phyloP scores from a whole-genome alignment of 805 yeast genomes.

The Groenewaldozyma tartarivorans region DNA sequence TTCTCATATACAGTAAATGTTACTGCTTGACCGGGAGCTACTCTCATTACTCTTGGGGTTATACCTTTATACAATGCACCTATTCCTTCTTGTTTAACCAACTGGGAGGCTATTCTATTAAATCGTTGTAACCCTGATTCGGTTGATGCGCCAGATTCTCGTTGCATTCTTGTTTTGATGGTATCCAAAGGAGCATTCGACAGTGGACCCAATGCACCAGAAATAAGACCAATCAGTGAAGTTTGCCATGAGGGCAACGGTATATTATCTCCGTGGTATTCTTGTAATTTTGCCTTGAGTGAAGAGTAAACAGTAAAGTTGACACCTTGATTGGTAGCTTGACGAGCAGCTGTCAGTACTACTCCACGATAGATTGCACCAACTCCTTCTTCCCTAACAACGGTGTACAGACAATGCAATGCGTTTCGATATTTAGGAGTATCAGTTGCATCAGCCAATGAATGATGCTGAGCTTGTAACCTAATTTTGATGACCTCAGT shows the following conservation, averaged over 20 bases:
- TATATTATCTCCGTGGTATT: conserved; percentile 41
- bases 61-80: conserved; percentile 91
- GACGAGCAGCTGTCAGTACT: conserved; percentile 91
- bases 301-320: conserved; percentile 92
- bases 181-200: conserved; percentile 97
- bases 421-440: conserved; percentile 87
- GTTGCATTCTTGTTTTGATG: conserved; percentile 92
- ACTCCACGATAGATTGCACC: conserved; percentile 89
- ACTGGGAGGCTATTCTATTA: conserved; percentile 65
- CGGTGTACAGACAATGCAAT: conserved; percentile 76
- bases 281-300: conserved; percentile 61
- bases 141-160: conserved; percentile 55
- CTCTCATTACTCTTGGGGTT: conserved; percentile 98
- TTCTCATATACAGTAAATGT: conserved; percentile 94
- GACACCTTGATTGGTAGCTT: conserved; percentile 97
- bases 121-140: conserved; percentile 72
- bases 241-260: conserved; percentile 89
- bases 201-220: conserved; percentile 97
- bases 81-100: conserved; percentile 82
- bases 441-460: conserved; percentile 73
- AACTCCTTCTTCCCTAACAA: conserved; percentile 85
- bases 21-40: conserved; percentile 98
- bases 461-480: conserved; percentile 89
- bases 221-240: conserved; percentile 76
- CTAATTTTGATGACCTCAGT: conserved; percentile 96